Evolutionary conservation across 2,329 filamentous ascomycete species (phyloP).

Genomic region (Nigrograna mackinnonii): DNA sequence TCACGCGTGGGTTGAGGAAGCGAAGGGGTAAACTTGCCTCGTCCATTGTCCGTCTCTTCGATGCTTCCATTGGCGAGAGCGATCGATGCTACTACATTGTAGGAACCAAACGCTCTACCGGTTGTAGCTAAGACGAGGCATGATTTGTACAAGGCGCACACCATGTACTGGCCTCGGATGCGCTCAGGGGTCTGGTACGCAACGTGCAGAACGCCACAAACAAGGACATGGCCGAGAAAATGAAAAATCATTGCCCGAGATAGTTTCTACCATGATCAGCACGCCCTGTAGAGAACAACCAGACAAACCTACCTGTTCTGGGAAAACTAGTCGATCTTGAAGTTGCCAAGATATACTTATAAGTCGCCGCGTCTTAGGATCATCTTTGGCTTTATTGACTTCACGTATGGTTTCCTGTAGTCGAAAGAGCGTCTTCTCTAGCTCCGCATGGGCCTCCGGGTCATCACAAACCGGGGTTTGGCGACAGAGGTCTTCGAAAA

Average conservation of each 20-base stretch:
- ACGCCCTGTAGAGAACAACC: background rate
- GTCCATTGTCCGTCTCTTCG: conserved; percentile 75
- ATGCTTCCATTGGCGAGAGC: conserved; percentile 67
- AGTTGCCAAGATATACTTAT: conserved; percentile 84
- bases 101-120: conserved; percentile 66
- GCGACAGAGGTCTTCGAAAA: conserved; percentile 83
- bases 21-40: conserved; percentile 55
- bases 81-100: conserved; percentile 76
- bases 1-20: conserved; percentile 2
- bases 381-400: conserved; percentile 84
- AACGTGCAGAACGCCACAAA: conserved; percentile 83
- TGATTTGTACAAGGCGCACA: conserved; percentile 81
- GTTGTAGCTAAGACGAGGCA: conserved; percentile 76
- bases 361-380: conserved; percentile 67
- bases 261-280: conserved; percentile 16
- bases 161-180: conserved; percentile 78
- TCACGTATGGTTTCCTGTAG: conserved; percentile 75
- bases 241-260: conserved; percentile 61
- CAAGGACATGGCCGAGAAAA: conserved; percentile 75
- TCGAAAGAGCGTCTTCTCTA: conserved; percentile 72
- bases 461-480: conserved; percentile 85
- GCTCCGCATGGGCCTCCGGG: conserved; percentile 77
- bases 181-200: conserved; percentile 75
- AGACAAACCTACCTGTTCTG: conserved; percentile 63
- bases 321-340: conserved; percentile 78